phyloP scores from a whole-genome alignment of 208 protist species.

The Trypanosoma congolense region DNA sequence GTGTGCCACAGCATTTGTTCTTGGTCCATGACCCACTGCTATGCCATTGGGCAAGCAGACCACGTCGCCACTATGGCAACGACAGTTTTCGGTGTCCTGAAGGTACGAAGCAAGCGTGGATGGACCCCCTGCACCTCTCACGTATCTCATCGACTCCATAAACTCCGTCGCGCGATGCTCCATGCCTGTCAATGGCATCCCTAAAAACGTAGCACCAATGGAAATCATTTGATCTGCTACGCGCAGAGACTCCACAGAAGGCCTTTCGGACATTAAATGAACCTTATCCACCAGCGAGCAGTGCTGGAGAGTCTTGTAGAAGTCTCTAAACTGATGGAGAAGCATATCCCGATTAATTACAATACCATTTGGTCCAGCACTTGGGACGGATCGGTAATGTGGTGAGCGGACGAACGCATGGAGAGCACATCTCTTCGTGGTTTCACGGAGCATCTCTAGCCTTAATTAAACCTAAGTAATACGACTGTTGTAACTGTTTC shows the following conservation, averaged over 20 bases:
- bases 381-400: conserved; percentile 76
- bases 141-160: conserved; percentile 84
- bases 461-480: conserved; percentile 2
- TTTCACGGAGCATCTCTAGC: conserved; percentile 19
- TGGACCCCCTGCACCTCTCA: conserved; percentile 73
- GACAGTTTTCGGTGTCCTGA: conserved; percentile 78
- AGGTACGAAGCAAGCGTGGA: conserved; percentile 68
- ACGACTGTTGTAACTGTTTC: too few relatives aligned
- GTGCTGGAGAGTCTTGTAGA: conserved; percentile 84
- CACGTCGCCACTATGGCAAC: conserved; percentile 85
- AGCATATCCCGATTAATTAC: conserved; percentile 88
- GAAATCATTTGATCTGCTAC: conserved; percentile 78
- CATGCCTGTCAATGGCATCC: conserved; percentile 77
- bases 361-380: conserved; percentile 74
- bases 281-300: conserved; percentile 86
- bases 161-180: conserved; percentile 86
- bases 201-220: conserved; percentile 75
- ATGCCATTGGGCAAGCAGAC: conserved; percentile 81
- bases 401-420: conserved; percentile 88
- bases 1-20: conserved; percentile 82
- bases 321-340: conserved; percentile 85
- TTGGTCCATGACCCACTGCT: conserved; percentile 79
- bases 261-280: conserved; percentile 83
- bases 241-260: conserved; percentile 62
- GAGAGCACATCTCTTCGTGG: conserved; percentile 25